Conservation (phyloP, 2,329 filamentous ascomycete genomes). For the Claviceps capensis region DNA sequence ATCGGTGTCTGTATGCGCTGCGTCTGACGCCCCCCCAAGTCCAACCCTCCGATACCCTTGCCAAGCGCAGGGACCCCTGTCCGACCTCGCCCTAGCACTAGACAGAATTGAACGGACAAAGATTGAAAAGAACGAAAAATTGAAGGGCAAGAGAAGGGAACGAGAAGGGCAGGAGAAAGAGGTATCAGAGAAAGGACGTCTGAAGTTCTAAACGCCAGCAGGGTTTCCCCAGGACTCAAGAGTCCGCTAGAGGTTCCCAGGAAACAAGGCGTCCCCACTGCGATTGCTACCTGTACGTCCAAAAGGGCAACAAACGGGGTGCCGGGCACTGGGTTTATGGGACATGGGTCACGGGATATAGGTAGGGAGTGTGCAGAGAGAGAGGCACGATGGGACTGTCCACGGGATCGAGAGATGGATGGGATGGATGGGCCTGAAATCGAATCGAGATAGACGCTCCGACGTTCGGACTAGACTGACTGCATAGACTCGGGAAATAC, state of each 20-base stretch:
- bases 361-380: background rate
- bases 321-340: background rate
- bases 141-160: background rate
- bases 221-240: background rate
- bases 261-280: background rate
- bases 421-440: too few species aligned
- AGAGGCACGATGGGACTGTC: background rate
- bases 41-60: too few species aligned
- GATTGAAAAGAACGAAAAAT: too few species aligned
- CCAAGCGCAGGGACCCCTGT: too few species aligned
- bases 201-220: background rate
- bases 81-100: too few species aligned
- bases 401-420: too few species aligned
- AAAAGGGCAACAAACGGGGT: background rate
- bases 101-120: too few species aligned
- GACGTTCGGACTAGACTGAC: too few species aligned
- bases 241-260: background rate
- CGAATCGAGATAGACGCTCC: too few species aligned
- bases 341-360: background rate
- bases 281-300: background rate
- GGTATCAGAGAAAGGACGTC: background rate
- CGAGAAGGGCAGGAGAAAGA: background rate
- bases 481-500: too few species aligned
- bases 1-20: too few species aligned
- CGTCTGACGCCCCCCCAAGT: too few species aligned